Percentiles rank a stretch among this genome's conserved stretches.
Evolutionary conservation across 345 rosid genomes (phyloP).

Genomic region (Arabidopsis thaliana): TAIR10.1 NC_003076.8:25067501-25068000

Average conservation of each 20-base stretch:
- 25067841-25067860: slow-evolving; percentile 6
- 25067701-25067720: neutral
- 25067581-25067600: slow-evolving; percentile 10
- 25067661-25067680: slow-evolving; percentile 37
- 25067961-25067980: neutral
- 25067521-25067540: neutral
- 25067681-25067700: slow-evolving; percentile 19
- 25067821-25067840: neutral
- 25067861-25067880: too few relatives aligned
- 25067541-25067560: slow-evolving; percentile 11
- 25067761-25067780: slow-evolving; percentile 1
- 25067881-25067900: neutral
- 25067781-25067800: neutral
- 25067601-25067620: slow-evolving; percentile 16
- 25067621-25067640: slow-evolving; percentile 12
- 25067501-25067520: neutral
- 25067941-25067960: neutral
- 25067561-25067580: slow-evolving; percentile 9
- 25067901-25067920: neutral
- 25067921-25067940: neutral
- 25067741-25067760: neutral
- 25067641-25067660: slow-evolving; percentile 5
- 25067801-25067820: too few relatives aligned
- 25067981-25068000: neutral
- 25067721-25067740: slow-evolving; percentile 15